Conservation (phyloP, 2,329 filamentous ascomycete genomes). For the Meredithiella fracta region DNA sequence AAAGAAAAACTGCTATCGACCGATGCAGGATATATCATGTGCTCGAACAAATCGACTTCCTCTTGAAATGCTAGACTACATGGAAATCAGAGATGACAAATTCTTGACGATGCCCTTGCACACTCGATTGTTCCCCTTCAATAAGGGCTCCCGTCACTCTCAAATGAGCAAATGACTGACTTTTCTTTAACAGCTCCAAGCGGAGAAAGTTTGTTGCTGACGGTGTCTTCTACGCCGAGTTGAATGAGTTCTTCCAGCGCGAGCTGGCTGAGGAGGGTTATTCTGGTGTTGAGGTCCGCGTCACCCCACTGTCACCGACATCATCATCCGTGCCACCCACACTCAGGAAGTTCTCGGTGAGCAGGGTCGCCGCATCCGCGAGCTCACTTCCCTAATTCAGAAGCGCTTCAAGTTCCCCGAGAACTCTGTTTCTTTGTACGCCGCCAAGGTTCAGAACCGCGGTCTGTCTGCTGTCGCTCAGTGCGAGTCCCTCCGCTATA, state of each 20-base stretch:
- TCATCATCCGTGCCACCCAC: constrained; percentile 99
- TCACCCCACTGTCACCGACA: constrained; percentile 98
- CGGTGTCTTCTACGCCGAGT: constrained; percentile 99
- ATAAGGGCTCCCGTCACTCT: background rate
- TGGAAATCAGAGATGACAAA: no score
- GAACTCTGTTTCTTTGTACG: constrained; percentile 99
- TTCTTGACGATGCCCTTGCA: background rate
- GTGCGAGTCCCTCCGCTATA: constrained; percentile 99
- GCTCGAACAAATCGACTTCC: no score
- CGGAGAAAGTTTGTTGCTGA: constrained; percentile 90
- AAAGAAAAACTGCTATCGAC: background rate
- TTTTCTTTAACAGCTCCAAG: constrained; percentile 50
- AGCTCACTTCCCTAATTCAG: constrained; percentile 99
- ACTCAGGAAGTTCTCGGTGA: constrained; percentile 99
- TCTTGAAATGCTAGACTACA: no score
- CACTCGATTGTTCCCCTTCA: background rate
- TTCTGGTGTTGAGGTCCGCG: constrained; percentile 99
- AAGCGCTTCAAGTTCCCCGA: constrained; percentile 99
- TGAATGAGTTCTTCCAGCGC: constrained; percentile 99
- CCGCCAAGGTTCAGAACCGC: constrained; percentile 99
- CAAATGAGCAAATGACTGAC: constrained; percentile 8
- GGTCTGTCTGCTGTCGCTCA: constrained; percentile 99
- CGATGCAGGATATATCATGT: no score
- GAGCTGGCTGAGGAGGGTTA: constrained; percentile 99
- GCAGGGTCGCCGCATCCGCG: constrained; percentile 98